Evolutionary conservation across 768 basidiomycete species (phyloP).

Genomic region (Boletus rufocinnamomeus): DNA sequence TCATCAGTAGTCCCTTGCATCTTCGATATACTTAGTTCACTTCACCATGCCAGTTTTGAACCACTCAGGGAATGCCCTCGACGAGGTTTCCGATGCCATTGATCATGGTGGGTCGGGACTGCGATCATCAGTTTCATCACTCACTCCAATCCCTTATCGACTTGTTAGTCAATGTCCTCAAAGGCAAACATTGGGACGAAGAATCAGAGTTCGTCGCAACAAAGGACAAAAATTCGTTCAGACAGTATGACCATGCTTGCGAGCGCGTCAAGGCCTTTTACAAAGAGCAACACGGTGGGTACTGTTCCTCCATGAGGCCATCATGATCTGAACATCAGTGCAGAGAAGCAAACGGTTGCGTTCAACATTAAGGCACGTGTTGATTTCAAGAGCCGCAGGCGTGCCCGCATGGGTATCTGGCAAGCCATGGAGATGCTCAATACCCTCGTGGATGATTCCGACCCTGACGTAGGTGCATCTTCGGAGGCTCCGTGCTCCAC

Average conservation of each 20-base stretch:
- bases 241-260: slow-evolving; percentile 74
- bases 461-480: slow-evolving; percentile 66
- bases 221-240: slow-evolving; percentile 69
- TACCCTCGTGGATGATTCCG: slow-evolving; percentile 86
- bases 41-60: slow-evolving; percentile 30
- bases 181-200: slow-evolving; percentile 60
- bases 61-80: slow-evolving; percentile 38
- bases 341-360: slow-evolving; percentile 85
- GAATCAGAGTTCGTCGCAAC: slow-evolving; percentile 53
- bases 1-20: background rate
- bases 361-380: slow-evolving; percentile 81
- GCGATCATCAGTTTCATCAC: background rate
- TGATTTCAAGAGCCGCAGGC: slow-evolving; percentile 64
- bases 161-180: slow-evolving; percentile 64
- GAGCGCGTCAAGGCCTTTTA: slow-evolving; percentile 79
- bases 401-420: slow-evolving; percentile 84
- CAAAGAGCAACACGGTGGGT: slow-evolving; percentile 72
- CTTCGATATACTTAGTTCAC: background rate
- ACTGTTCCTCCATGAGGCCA: background rate
- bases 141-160: background rate
- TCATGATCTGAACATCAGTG: background rate
- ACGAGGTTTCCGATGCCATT: slow-evolving; percentile 48
- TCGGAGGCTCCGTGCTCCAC: background rate
- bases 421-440: slow-evolving; percentile 86
- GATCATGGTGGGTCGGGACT: slow-evolving; percentile 43